Evolutionary conservation across 1,284 basidiomycete genomes (phyloP).

Genomic region (Anthracocystis walkeri): DNA sequence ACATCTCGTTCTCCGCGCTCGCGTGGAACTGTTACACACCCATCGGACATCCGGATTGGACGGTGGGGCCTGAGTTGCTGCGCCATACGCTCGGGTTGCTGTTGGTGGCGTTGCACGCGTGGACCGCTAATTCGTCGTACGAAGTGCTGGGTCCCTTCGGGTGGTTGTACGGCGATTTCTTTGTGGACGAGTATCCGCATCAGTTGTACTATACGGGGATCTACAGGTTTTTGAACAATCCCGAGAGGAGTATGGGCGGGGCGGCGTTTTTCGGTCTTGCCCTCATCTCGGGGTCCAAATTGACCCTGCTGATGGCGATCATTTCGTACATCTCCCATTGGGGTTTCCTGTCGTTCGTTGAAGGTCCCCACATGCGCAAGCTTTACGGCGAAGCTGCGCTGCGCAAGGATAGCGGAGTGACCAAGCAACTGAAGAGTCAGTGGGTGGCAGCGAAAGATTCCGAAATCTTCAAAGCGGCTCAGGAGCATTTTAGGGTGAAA

Average conservation of each 20-base stretch:
- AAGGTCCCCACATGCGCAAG: constrained; percentile 92
- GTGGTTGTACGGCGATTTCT: constrained; percentile 78
- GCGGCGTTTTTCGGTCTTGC: constrained; percentile 94
- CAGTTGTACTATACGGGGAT: constrained; percentile 96
- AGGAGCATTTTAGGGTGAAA: constrained; percentile 74
- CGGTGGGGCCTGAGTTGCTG: constrained; percentile 86
- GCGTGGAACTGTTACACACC: constrained; percentile 63
- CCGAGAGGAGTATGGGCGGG: constrained; percentile 87
- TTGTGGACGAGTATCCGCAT: constrained; percentile 88
- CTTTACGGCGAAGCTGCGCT: constrained; percentile 87
- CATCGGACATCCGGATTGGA: constrained; percentile 75
- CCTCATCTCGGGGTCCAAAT: constrained; percentile 87
- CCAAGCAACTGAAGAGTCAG: constrained; percentile 88
- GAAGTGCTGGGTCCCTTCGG: constrained; percentile 82
- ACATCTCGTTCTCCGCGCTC: constrained; percentile 71
- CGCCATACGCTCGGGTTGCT: constrained; percentile 75
- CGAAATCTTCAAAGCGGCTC: constrained; percentile 50
- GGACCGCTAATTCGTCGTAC: constrained; percentile 89
- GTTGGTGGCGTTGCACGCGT: constrained; percentile 86
- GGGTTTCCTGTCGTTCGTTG: constrained; percentile 69
- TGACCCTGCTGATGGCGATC: constrained; percentile 86
- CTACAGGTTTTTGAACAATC: constrained; percentile 91
- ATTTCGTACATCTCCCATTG: constrained; percentile 78
- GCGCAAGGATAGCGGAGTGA: constrained; percentile 93
- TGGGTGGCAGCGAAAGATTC: constrained; percentile 82